Evolutionary conservation across 257 asterid species (phyloP).

Genomic region (Nicotiana sylvestris): DNA sequence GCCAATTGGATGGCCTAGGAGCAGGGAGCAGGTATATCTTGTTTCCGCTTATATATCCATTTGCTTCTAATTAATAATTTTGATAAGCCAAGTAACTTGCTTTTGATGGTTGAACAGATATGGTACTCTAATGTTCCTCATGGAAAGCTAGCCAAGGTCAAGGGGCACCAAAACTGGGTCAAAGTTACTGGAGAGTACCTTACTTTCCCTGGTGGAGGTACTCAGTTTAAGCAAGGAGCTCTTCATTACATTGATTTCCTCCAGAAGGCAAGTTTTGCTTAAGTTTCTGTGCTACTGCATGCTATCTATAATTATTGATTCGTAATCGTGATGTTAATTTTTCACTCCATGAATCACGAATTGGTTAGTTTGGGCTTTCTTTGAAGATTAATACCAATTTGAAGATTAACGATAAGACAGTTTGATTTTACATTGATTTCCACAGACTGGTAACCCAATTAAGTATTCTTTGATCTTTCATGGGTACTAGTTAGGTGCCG

Average conservation of each 20-base stretch:
- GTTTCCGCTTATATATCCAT: neutral
- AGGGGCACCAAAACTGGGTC: constrained; percentile 30
- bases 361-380: neutral
- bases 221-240: constrained; percentile 25
- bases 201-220: constrained; percentile 27
- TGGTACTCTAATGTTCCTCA: constrained; percentile 30
- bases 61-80: neutral
- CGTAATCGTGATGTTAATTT: neutral
- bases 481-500: neutral
- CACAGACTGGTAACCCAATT: neutral
- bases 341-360: neutral
- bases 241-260: constrained; percentile 25
- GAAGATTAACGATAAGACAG: neutral
- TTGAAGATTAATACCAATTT: neutral
- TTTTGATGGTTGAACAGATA: constrained; percentile 15
- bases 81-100: neutral
- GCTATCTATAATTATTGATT: neutral
- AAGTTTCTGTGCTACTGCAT: neutral
- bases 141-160: constrained; percentile 18
- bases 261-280: constrained; percentile 15
- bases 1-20: constrained; percentile 25
- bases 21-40: constrained; percentile 24
- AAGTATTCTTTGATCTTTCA: neutral
- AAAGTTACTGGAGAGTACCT: constrained; percentile 25
- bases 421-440: neutral